Conservation (phyloP, 148 eudicot species). For the Dianthus caryophyllus region DNA sequence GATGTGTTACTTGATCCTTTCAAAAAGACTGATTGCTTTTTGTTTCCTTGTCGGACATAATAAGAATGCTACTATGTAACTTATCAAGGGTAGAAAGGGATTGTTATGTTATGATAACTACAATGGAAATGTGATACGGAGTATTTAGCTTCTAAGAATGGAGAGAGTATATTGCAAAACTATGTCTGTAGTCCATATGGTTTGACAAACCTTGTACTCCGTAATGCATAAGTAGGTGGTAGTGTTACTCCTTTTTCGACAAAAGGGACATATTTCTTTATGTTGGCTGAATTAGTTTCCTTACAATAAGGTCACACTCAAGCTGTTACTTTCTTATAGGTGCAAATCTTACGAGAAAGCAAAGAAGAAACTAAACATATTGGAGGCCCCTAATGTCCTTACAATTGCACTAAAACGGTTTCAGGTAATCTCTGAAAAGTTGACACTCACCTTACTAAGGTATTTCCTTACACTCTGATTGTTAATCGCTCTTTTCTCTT, state of each 20-base stretch:
- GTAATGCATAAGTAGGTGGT: neutral
- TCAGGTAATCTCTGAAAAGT: constrained; percentile 45
- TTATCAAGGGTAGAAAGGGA: no score
- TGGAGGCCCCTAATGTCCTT: constrained; percentile 88
- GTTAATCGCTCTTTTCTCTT: neutral
- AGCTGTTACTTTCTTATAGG: constrained; percentile 30
- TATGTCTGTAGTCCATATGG: no score
- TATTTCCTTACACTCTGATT: neutral
- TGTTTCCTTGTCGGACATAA: no score
- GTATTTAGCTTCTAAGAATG: no score
- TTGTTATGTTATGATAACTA: no score
- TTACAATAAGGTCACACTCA: neutral
- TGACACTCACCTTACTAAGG: neutral
- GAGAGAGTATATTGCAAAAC: no score
- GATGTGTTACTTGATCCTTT: neutral
- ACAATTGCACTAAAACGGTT: constrained; percentile 77
- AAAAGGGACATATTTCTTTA: neutral
- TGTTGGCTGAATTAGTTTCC: neutral
- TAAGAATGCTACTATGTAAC: no score
- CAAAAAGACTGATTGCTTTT: no score
- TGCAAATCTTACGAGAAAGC: constrained; percentile 84
- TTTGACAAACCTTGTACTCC: no score
- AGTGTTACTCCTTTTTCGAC: neutral
- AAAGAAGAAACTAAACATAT: constrained; percentile 65
- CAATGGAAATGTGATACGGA: no score